Evolutionary conservation across 2,329 filamentous ascomycete genomes (phyloP), one percentile per base, ranked within the genome.

Genomic region (Pseudocercospora fijiensis): DNA sequence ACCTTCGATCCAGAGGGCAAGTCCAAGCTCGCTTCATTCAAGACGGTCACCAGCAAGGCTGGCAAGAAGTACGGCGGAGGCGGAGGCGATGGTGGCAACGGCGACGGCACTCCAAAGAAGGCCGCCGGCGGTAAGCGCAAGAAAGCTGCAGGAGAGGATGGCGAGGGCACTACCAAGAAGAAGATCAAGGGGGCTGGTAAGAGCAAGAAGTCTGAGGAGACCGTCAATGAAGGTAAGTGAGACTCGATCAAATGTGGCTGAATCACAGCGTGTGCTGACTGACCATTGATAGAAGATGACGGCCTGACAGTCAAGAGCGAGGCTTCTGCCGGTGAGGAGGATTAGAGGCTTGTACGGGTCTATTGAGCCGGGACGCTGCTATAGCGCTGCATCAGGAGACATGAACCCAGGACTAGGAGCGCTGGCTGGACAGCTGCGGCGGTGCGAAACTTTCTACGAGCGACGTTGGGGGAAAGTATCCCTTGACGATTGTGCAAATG

Each of bases 11-110:
- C 66, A 1, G 62, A 67, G 20, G 57, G 60, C n/a, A 65, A 69
- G 28, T n/a, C 43, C n/a, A 56, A 69, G 57, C n/a, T 64, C 41
- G 64, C 60, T 11, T 66, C 64, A 9, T 69, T 69, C 67, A 66
- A 67, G 58, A 68, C 64, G 24, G 62, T 69, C 18, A 65, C 66
- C 3, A 22, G 41, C 11, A 43, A 53, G 5, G 62, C 62, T 20
- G 51, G 27, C 37, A 53, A 51, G 22, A 57, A 56, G 10, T 20
- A 11, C 30, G 51, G 20, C 27, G 51, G 28, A 13, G 51, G 20
- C 27, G 51, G 28, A 13, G 51, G 13, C 20, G 24, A 37, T 22
- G 58, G 41, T 27, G 61, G 47, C 16, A 18, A 10, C 22, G 28
- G 27, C 41, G 45, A 61, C 22, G 51, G 22, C 28, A 28, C 55